A percentile compares a stretch with the other conserved stretches of the same genome.
These are phyloP conservation scores for Phytophthora tentaculata DNA, from an alignment of 352 stramenopile genomes.

Conservation along the genomic window DNA sequence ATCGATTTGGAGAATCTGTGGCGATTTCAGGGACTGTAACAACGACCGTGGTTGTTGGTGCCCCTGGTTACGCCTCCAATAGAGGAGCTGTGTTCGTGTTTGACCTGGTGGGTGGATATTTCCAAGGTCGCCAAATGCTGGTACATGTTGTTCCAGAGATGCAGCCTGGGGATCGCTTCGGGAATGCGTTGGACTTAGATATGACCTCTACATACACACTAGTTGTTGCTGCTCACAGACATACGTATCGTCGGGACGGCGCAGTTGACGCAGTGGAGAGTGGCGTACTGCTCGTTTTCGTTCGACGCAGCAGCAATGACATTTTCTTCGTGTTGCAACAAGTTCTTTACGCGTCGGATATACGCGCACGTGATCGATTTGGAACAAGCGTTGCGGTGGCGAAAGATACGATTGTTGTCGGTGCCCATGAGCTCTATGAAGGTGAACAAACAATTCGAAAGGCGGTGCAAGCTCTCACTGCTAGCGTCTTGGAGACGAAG, in stretches of 20 bases:
- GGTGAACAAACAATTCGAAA: conserved; percentile 73
- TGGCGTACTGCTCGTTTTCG: conserved; percentile 62
- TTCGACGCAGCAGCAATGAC: conserved; percentile 51
- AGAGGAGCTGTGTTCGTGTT: conserved; percentile 82
- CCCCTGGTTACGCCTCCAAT: conserved; percentile 61
- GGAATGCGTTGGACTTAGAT: conserved; percentile 69
- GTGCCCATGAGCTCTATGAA: conserved; percentile 66
- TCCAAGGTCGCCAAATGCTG: conserved; percentile 73
- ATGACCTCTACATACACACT: conserved; percentile 77
- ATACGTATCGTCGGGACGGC: conserved; percentile 41
- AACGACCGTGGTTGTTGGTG: conserved; percentile 67
- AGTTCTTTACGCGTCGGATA: conserved; percentile 69
- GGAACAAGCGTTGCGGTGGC: conserved; percentile 72
- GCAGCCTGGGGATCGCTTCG: conserved; percentile 64
- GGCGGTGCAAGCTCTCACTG: conserved; percentile 66
- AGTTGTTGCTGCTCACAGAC: conserved; percentile 65
- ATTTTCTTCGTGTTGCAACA: conserved; percentile 82
- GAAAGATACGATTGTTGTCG: conserved; percentile 75
- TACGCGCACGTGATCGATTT: conserved; percentile 69
- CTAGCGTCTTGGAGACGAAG: conserved; percentile 32
- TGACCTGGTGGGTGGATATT: conserved; percentile 62
- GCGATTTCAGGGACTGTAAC: conserved; percentile 58
- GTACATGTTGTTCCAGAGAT: conserved; percentile 56
- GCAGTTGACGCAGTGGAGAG: conserved; percentile 38
- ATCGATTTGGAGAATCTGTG: conserved; percentile 77